These are phyloP conservation scores for Thelephora terrestris DNA, from an alignment of 1,284 basidiomycete species.

Conservation along the genomic window DNA sequence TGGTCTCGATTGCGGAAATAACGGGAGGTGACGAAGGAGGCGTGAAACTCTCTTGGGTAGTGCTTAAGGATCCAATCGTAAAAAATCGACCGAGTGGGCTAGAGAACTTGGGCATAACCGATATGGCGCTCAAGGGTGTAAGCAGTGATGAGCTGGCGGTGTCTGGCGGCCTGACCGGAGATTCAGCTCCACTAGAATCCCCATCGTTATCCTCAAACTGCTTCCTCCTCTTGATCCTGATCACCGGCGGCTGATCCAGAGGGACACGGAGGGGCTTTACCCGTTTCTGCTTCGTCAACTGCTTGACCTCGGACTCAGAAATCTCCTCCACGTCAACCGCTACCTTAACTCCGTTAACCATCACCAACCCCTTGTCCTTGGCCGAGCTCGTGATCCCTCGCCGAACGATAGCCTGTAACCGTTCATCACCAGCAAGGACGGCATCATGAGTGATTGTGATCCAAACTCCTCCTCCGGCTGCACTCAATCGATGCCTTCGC, in stretches of 20 bases:
- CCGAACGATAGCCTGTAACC: conserved; percentile 65
- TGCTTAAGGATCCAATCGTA: conserved; percentile 56
- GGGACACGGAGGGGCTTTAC: conserved; percentile 82
- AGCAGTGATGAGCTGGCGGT: conserved; percentile 9
- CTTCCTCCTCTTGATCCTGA: conserved; percentile 59
- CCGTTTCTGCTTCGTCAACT: conserved; percentile 76
- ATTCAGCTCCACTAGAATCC: conserved; percentile 25
- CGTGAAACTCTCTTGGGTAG: conserved; percentile 64
- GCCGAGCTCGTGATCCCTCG: conserved; percentile 49
- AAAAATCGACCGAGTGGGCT: conserved; percentile 68
- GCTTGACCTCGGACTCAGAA: conserved; percentile 80
- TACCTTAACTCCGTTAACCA: conserved; percentile 84
- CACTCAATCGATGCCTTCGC: conserved; percentile 79
- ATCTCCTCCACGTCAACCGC: conserved; percentile 89
- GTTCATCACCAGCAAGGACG: conserved; percentile 65
- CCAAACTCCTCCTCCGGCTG: conserved; percentile 93
- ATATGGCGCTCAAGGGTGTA: conserved; percentile 26
- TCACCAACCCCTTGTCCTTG: conserved; percentile 72
- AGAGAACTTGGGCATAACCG: conserved; percentile 46
- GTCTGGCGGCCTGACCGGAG: conserved; percentile 4
- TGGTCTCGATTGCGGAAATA: conserved; percentile 27
- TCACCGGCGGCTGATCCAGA: conserved; percentile 82
- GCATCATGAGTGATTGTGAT: conserved; percentile 87
- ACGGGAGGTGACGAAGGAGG: conserved; percentile 51
- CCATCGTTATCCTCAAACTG: conserved; percentile 42